Percentiles rank a stretch among this genome's conserved stretches.
Evolutionary conservation across 371 early-diverging fungal species (phyloP).

Genomic region (Saksenaea oblongispora): DNA sequence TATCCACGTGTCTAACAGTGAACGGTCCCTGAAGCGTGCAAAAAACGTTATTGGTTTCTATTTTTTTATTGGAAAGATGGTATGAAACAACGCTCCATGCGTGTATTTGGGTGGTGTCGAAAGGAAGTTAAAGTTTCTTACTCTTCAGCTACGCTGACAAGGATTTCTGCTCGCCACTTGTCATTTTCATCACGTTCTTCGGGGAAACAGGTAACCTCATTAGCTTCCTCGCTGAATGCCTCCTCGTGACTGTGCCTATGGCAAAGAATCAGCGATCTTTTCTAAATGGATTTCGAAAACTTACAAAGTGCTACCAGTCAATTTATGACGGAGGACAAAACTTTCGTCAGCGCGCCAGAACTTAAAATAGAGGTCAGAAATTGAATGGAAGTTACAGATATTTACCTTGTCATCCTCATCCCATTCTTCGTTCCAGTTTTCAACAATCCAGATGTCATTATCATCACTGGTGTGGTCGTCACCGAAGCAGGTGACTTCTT

Average conservation of each 20-base stretch:
- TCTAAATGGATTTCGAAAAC: not conserved
- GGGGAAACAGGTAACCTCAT: conserved; percentile 57
- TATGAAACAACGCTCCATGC: too few relatives aligned
- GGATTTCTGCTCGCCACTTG: conserved; percentile 46
- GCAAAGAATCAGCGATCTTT: not conserved
- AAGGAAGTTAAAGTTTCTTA: too few relatives aligned
- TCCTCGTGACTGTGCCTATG: conserved; percentile 49
- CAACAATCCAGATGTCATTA: conserved; percentile 66
- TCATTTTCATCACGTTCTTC: conserved; percentile 58
- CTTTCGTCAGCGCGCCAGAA: conserved; percentile 53
- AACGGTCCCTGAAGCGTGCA: too few relatives aligned
- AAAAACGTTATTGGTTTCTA: too few relatives aligned
- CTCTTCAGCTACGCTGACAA: not conserved
- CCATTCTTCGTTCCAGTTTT: conserved; percentile 43
- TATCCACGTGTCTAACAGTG: too few relatives aligned
- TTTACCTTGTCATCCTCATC: conserved; percentile 33
- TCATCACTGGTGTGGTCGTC: conserved; percentile 46
- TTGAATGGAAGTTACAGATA: conserved; percentile 17
- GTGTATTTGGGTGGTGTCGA: too few relatives aligned
- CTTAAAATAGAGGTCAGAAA: conserved; percentile 18
- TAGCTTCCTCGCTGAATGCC: conserved; percentile 32
- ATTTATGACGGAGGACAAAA: conserved; percentile 50
- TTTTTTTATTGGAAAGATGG: too few relatives aligned
- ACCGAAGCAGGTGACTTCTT: conserved; percentile 65
- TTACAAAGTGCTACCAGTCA: conserved; percentile 54